Conservation (phyloP, 768 basidiomycete species). For the Lactifluus subvellereus region DNA sequence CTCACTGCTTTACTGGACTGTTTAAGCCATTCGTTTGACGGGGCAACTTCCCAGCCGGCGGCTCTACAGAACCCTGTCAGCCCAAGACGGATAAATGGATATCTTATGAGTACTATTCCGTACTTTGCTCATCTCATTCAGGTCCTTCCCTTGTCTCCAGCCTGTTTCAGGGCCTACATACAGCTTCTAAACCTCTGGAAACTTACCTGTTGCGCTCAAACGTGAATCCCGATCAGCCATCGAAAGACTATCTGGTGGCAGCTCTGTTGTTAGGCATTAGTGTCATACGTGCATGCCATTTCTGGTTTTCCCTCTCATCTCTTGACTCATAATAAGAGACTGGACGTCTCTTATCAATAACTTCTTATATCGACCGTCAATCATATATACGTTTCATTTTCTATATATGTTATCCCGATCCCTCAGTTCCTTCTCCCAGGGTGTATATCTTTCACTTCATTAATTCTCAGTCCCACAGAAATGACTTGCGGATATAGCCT, state of each 20-base stretch:
- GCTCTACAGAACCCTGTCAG: background rate
- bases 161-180: background rate
- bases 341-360: background rate
- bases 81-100: conserved; percentile 9
- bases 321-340: background rate
- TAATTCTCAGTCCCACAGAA: background rate
- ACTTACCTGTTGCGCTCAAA: background rate
- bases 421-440: background rate
- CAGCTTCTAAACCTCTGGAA: background rate
- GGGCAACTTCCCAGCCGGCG: background rate
- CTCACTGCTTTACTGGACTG: background rate
- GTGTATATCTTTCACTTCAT: background rate
- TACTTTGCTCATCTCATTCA: background rate
- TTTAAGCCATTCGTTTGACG: background rate
- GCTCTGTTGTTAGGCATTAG: background rate
- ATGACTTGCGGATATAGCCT: background rate
- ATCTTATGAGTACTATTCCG: background rate
- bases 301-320: background rate
- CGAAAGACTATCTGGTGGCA: background rate
- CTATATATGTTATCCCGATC: background rate
- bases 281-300: background rate
- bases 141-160: background rate
- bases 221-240: background rate
- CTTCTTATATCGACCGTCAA: background rate
- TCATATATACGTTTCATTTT: background rate